These are phyloP conservation scores for Nigrospora osmanthi DNA, from an alignment of 2,329 filamentous ascomycete species.

Conservation along the genomic window DNA sequence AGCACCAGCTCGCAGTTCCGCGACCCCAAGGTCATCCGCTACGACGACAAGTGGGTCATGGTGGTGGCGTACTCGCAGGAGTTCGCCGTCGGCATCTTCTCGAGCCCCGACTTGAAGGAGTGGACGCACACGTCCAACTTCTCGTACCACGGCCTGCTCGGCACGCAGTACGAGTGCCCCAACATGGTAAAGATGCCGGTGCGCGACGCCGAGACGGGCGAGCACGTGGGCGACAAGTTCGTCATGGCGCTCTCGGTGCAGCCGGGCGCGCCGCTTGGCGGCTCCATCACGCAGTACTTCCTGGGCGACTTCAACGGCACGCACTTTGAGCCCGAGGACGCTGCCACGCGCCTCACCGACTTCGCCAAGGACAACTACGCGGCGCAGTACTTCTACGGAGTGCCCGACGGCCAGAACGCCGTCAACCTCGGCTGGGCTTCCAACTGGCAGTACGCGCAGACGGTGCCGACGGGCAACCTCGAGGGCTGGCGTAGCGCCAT, in stretches of 20 bases:
- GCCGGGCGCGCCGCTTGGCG: slow-evolving; percentile 48
- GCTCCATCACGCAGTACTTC: slow-evolving; percentile 48
- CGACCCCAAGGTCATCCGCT: slow-evolving; percentile 58
- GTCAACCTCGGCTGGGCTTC: slow-evolving; percentile 48
- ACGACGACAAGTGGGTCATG: slow-evolving; percentile 50
- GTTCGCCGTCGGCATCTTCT: slow-evolving; percentile 53
- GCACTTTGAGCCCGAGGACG: slow-evolving; percentile 41
- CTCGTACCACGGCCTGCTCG: slow-evolving; percentile 41
- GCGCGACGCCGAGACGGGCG: slow-evolving; percentile 9
- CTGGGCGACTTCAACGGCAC: slow-evolving; percentile 57
- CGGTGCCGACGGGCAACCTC: slow-evolving; percentile 41
- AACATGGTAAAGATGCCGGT: slow-evolving; percentile 51
- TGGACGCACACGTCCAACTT: slow-evolving; percentile 56
- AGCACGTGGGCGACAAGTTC: slow-evolving; percentile 27
- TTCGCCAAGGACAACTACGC: slow-evolving; percentile 49
- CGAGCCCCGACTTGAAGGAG: slow-evolving; percentile 47
- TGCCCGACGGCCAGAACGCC: slow-evolving; percentile 27
- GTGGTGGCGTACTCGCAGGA: slow-evolving; percentile 45
- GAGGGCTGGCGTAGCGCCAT: slow-evolving; percentile 47
- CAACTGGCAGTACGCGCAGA: slow-evolving; percentile 51
- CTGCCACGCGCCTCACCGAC: slow-evolving; percentile 30
- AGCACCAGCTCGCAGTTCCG: slow-evolving; percentile 50
- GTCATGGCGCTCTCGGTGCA: slow-evolving; percentile 47
- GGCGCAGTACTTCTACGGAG: slow-evolving; percentile 45
- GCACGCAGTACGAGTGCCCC: slow-evolving; percentile 55